A percentile compares a stretch with the other conserved stretches of the same genome.
These are phyloP conservation scores for Rugonectria rugulosa DNA, from an alignment of 2,329 filamentous ascomycete species.

Conservation along the genomic window DNA sequence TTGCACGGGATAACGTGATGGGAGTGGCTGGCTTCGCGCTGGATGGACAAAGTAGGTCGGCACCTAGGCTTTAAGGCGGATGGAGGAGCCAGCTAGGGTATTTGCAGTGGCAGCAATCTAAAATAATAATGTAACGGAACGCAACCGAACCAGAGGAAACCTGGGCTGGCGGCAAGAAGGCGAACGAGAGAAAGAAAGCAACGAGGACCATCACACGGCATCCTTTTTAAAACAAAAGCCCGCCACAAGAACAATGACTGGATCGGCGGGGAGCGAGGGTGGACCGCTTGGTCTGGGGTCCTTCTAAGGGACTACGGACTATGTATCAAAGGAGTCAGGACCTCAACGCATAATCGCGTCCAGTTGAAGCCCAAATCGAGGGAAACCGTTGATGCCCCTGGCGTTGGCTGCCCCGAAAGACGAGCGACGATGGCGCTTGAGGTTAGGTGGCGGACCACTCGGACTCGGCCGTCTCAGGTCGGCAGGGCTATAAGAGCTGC, in stretches of 20 bases:
- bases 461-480: conserved; percentile 22
- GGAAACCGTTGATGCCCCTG: conserved; percentile 11
- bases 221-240: conserved; percentile 4
- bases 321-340: conserved; percentile 8
- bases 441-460: conserved; percentile 20
- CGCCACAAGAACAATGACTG: conserved; percentile 5
- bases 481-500: conserved; percentile 15
- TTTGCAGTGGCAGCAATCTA: no score
- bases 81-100: conserved; percentile 7
- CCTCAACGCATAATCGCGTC: conserved; percentile 23
- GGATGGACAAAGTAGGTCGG: conserved; percentile 5
- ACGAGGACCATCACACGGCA: background rate
- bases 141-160: background rate
- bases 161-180: background rate
- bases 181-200: background rate
- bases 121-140: no score
- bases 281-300: conserved; percentile 9
- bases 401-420: background rate
- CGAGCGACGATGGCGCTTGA: conserved; percentile 10
- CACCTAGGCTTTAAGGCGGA: conserved; percentile 2
- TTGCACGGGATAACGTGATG: conserved; percentile 39
- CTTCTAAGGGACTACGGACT: conserved; percentile 11
- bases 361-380: conserved; percentile 14
- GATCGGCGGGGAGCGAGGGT: conserved; percentile 5
- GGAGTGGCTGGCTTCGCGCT: conserved; percentile 38